These are phyloP conservation scores for Sarocladium kiliense DNA, from an alignment of 2,329 filamentous ascomycete genomes.

Conservation along the genomic window DNA sequence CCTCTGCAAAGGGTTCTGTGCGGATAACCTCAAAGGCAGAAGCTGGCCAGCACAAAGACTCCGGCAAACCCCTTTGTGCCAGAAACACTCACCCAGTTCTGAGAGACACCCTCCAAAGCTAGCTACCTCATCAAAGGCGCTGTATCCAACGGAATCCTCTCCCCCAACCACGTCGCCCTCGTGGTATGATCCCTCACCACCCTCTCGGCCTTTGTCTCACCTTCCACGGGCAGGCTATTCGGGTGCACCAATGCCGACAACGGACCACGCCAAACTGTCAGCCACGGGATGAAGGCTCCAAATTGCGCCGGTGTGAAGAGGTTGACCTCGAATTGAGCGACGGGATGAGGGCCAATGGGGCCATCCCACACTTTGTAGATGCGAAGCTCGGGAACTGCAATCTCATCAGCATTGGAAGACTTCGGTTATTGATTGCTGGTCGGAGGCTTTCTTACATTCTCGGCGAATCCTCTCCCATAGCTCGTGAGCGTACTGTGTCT, in stretches of 20 bases:
- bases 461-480: slow-evolving; percentile 74
- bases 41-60: too few relatives aligned
- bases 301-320: slow-evolving; percentile 82
- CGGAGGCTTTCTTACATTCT: slow-evolving; percentile 77
- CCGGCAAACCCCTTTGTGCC: too few relatives aligned
- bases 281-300: slow-evolving; percentile 82
- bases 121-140: slow-evolving; percentile 1
- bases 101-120: too few relatives aligned
- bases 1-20: too few relatives aligned
- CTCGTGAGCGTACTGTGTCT: slow-evolving; percentile 62
- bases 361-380: slow-evolving; percentile 74
- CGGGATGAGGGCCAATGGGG: slow-evolving; percentile 75
- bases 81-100: too few relatives aligned
- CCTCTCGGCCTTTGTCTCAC: slow-evolving; percentile 41
- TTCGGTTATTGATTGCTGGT: too few relatives aligned
- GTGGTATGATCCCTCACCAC: slow-evolving; percentile 56
- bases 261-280: slow-evolving; percentile 75
- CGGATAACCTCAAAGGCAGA: too few relatives aligned
- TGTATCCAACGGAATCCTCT: slow-evolving; percentile 54
- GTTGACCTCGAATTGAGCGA: slow-evolving; percentile 92
- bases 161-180: slow-evolving; percentile 70
- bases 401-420: slow-evolving; percentile 1
- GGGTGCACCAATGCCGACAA: slow-evolving; percentile 77
- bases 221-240: slow-evolving; percentile 40
- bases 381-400: slow-evolving; percentile 72